Evolutionary conservation across 2,329 filamentous ascomycete species (phyloP).

Genomic region (Fusarium duplospermum): DNA sequence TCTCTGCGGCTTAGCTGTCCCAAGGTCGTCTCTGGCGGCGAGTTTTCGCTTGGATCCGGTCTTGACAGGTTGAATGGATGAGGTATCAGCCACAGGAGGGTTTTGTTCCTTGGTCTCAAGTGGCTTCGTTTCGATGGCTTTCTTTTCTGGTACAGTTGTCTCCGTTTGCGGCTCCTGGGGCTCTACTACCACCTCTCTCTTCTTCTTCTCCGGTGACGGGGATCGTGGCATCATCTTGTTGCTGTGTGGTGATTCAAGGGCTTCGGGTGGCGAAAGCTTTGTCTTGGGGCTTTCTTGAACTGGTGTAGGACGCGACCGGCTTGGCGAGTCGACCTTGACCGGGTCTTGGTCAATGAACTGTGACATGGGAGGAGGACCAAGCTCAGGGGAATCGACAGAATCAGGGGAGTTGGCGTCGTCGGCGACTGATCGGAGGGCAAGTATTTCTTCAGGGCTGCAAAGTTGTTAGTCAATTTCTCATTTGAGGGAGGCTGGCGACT

Average conservation of each 20-base stretch:
- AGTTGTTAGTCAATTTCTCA: conserved; percentile 45
- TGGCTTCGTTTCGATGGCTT: conserved; percentile 4
- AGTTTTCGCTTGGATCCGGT: conserved; percentile 69
- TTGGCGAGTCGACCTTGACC: conserved; percentile 64
- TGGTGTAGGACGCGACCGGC: conserved; percentile 30
- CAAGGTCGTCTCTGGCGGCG: conserved; percentile 65
- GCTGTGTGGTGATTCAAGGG: conserved; percentile 46
- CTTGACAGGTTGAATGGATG: conserved; percentile 50
- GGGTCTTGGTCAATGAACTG: conserved; percentile 68
- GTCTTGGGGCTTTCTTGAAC: conserved; percentile 39
- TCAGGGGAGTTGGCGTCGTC: conserved; percentile 59
- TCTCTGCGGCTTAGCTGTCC: conserved; percentile 46
- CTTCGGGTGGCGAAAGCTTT: conserved; percentile 47
- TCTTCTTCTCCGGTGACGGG: conserved; percentile 47
- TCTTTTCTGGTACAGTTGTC: background rate
- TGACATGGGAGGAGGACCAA: conserved; percentile 72
- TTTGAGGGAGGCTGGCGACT: conserved; percentile 41
- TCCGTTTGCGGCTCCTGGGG: background rate
- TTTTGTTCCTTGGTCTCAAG: conserved; percentile 16
- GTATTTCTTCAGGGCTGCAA: conserved; percentile 69
- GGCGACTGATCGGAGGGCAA: conserved; percentile 65
- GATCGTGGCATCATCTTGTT: conserved; percentile 31
- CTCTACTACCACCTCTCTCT: conserved; percentile 6
- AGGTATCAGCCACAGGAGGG: conserved; percentile 13
- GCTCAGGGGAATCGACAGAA: conserved; percentile 73